Base-by-base conservation (phyloP, 2,329 filamentous ascomycete genomes). In the Aureobasidium zeae region DNA sequence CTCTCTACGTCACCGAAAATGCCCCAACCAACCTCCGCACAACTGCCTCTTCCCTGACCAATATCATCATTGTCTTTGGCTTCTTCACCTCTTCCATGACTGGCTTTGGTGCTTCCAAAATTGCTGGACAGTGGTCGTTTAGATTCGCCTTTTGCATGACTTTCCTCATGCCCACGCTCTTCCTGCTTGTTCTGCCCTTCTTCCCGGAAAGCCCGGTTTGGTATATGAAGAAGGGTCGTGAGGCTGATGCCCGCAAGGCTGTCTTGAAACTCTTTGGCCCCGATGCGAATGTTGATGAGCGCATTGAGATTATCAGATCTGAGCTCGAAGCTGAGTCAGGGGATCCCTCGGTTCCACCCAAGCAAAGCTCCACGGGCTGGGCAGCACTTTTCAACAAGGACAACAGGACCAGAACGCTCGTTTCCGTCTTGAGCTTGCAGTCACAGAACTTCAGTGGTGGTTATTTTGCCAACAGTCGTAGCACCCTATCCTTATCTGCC, bases 131-230 rank as follows among this genome's bases (percentile, higher is more conserved):
- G 8, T 55, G 53, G 53, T 53, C 50, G 6, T 55, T 50, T 48
- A 49, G 45, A 20, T 34, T 55, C 5, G 53, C 53, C 5, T 56
- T 56, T 44, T 46, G 44, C 31, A 51, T 53, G 48, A 55, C 54
- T 5, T 55, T 55, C 37, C 20, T 51, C 12, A 49, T 56, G 16
- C 54, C 54, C 13, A 48, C 47, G 11, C 16, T 52, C 1, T 54
- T 55, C 25, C 39, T 49, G 15, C 39, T 52, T 21, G 53, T 50
- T 15, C 46, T 54, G 10, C 53, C 53, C 5, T 55, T 56, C 43
- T 81, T 94, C 73, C 86, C 87, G 0, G 88, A 95, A 63, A 93
- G 84, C 11, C 88, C 88, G 24, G 73, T 88, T 16, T 94, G 85
- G 81, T 71, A 94, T 21, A 81, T 93, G 24, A 81, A 80, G 57